Evolutionary conservation across 1,284 basidiomycete species (phyloP), one percentile per base, ranked within the genome.

Genomic region (Apiotrichum domesticum): DNA sequence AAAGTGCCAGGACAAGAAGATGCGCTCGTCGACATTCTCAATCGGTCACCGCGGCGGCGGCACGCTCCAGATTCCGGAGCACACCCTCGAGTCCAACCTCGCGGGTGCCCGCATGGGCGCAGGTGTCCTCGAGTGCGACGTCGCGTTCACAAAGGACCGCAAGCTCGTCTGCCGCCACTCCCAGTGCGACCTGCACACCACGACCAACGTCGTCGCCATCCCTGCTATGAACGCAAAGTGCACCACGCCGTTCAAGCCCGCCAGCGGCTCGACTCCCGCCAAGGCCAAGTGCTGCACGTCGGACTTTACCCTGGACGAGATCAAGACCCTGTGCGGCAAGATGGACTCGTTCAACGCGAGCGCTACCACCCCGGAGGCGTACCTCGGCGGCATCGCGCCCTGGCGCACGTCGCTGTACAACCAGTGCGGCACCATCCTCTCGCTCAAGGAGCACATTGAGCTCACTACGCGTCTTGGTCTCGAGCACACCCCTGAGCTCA

Each of bases 81-180:
- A 64, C 55, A 52, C 62, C 4, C 47, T 64, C 29, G 47, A 64
- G 44, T 50, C 50, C 11, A 54, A 57, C 49, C 51, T 61, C 6
- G 59, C 59, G 4, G 62, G 59, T 5, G 62, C 59, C 4, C 52
- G 62, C 14, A 61, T 59, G 57, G 62, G 62, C n/a, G 62, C 62
- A 9, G 62, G 62, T 6, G 51, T 62, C n/a, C 57, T 64, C 45
- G 62, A 64, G 54, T 64, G 62, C 49, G 62, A 64, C 46, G 56
- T 56, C 14, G 42, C 62, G 2, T 64, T 64, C 46, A 64, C 62
- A 44, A 50, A 50, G 35, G 62, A 64, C 54, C 62, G 48, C 15
- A 35, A 64, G 53, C 57, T 64, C 42, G 57, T 64, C 1, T 64
- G 62, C 52, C 59, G 62, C 14, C 62, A 64, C 55, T 59, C 57